Base-by-base conservation (phyloP, 345 rosid genomes). In the Odontarrhena argentea region DNA sequence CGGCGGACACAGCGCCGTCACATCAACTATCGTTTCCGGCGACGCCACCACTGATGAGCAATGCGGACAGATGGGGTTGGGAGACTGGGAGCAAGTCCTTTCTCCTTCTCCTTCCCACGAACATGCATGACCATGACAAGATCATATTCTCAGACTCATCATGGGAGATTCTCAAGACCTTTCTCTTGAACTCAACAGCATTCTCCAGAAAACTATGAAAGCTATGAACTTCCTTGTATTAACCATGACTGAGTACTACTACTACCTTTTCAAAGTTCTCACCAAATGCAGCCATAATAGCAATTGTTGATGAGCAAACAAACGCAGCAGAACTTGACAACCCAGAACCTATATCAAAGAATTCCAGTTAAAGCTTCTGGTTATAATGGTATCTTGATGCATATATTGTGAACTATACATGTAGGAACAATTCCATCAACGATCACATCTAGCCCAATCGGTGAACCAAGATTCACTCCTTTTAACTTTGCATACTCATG, bases 341-440 rank as follows among this genome's bases (percentile, higher is more conserved):
- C 12, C 97, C 97, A 42, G 96, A 95, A 69, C 99, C 99, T 95
- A 69, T 18, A 55, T 24, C 13, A 67, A 70, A 60, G 2, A 65
- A 70, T 11, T 34, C 30, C 1, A 65, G 37, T 65, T 54, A 14
- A 50, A 43, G 61, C 9, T 46, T 50, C 49, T 38, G 1, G 8
- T 9, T 22, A 28, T 30, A 67, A 58, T 34, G 68, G 60, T 41
- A 34, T 7, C 18, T 52, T 7, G 10, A 14, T 36, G 55, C 47
- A 32, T 25, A 4, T 34, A 66, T 18, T 42, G 48, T 13, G 30
- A 25, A 51, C 15, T 13, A 53, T 60, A 91, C 99, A 96, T 75
- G 96, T 87, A 53, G 99, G 97, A 75, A 95, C 99, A 63, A 78
- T 87, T 69, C 99, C 97, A 68, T 95, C 97, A 65, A 95, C 79